Evolutionary conservation across 2,329 filamentous ascomycete species (phyloP).

Genomic region (Aspergillus sp.): DNA sequence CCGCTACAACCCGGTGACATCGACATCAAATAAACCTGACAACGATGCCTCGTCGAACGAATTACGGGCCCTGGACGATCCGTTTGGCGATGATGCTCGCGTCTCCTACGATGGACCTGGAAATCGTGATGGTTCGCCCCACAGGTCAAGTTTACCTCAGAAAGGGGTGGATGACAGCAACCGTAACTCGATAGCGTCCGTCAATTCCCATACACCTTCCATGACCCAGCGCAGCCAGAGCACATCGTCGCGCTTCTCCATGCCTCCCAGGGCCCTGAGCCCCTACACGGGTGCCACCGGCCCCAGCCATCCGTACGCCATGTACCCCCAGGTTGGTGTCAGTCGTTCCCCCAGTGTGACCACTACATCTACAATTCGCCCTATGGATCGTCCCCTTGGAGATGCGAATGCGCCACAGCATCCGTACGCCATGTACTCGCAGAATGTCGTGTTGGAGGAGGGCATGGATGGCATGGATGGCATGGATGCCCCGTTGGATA

Average conservation of each 20-base stretch:
- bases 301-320: constrained; percentile 74
- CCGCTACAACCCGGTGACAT: constrained; percentile 17
- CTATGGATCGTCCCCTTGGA: constrained; percentile 51
- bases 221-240: constrained; percentile 35
- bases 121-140: constrained; percentile 18
- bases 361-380: constrained; percentile 61
- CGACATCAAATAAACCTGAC: not conserved
- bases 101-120: constrained; percentile 11
- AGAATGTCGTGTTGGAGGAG: constrained; percentile 60
- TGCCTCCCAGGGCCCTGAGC: constrained; percentile 44
- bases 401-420: constrained; percentile 64
- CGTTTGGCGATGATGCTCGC: constrained; percentile 30
- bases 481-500: not conserved
- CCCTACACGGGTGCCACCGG: constrained; percentile 63
- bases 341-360: constrained; percentile 56
- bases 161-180: constrained; percentile 20
- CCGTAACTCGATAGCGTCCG: constrained; percentile 26
- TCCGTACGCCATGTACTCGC: constrained; percentile 78
- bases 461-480: constrained; percentile 31
- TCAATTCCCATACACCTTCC: constrained; percentile 24
- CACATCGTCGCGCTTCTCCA: constrained; percentile 38
- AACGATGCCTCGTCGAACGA: constrained; percentile 11
- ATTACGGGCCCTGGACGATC: constrained; percentile 20
- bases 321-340: constrained; percentile 65
- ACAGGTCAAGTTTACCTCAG: constrained; percentile 29